Percentiles rank a stretch among this genome's conserved stretches.
These are phyloP conservation scores for Mycena indigotica DNA, from an alignment of 768 basidiomycete genomes.

Conservation along the genomic window DNA sequence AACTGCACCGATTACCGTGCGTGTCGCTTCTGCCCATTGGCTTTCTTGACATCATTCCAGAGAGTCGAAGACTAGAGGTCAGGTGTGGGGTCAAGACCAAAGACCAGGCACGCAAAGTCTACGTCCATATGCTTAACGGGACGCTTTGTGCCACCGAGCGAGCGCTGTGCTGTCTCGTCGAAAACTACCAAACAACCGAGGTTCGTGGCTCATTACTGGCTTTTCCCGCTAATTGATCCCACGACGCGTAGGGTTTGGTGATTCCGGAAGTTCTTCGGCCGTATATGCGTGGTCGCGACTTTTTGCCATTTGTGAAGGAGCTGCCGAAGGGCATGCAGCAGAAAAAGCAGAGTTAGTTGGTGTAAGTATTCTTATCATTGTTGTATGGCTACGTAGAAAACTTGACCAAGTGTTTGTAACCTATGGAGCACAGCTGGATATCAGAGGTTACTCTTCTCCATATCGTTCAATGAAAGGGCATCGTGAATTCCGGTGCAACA, in stretches of 20 bases:
- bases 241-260: conserved; percentile 67
- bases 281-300: conserved; percentile 96
- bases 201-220: conserved; percentile 46
- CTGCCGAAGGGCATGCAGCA: conserved; percentile 79
- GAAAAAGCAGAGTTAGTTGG: conserved; percentile 58
- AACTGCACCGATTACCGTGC: conserved; percentile 99
- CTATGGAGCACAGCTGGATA: too few species aligned
- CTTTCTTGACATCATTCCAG: conserved; percentile 42
- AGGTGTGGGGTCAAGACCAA: conserved; percentile 90
- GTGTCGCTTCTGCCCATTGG: conserved; percentile 38
- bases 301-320: conserved; percentile 81
- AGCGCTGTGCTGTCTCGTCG: conserved; percentile 94
- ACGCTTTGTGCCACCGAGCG: conserved; percentile 97
- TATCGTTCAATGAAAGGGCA: too few species aligned
- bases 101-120: conserved; percentile 88
- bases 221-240: conserved; percentile 2
- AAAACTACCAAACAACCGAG: conserved; percentile 96
- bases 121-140: conserved; percentile 99
- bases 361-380: not conserved
- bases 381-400: too few species aligned
- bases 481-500: too few species aligned
- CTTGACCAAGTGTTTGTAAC: too few species aligned
- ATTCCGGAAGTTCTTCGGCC: conserved; percentile 90
- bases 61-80: conserved; percentile 90
- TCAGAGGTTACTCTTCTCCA: too few species aligned